Evolutionary conservation across 2,329 filamentous ascomycete species (phyloP), one percentile per base, ranked within the genome.

Genomic region (Talaromyces sp.): DNA sequence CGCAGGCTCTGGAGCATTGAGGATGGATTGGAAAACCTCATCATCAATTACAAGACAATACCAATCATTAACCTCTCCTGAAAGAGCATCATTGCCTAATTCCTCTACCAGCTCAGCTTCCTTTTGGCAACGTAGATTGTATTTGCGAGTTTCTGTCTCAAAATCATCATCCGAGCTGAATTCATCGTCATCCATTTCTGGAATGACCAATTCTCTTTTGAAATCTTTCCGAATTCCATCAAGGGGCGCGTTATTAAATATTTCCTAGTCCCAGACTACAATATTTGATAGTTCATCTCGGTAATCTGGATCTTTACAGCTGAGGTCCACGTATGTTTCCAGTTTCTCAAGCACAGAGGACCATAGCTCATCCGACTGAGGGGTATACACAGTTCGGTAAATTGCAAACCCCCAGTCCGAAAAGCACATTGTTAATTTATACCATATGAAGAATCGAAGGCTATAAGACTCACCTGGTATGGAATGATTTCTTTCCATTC

Each of bases 361-460:
- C 56, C 39, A 59, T 9, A 45, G 39, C 31, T 59, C 56, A 19
- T 59, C 56, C n/a, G 56, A 59, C 22, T 59, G 56, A 4, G 56
- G 37, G 39, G 56, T 59, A 19, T 59, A 59, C 24, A 59, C 39
- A 31, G 39, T 59, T 27, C 56, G 56, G 56, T 59, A 59, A 39
- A 58, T 58, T 37, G 56, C 56, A 10, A 41, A 58, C 3, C 56
- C 56, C 56, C 56, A 58, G 1, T 22, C 22, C 22, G 2, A 22
- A 22, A 22, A 22, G 22, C 22, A 22, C 22, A 22, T 22, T 22
- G 22, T 22, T 22, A 22, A 22, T 22, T 22, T 22, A 22, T 22
- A 2, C 19, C 22, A 22, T 22, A 2, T 2, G 22, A 22, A 22
- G 22, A 22, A 22, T 22, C 22, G 1, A 22, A 22, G 22, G 22